Base-by-base conservation (phyloP, 306 rosid genomes). In the Lotus japonicus region DNA sequence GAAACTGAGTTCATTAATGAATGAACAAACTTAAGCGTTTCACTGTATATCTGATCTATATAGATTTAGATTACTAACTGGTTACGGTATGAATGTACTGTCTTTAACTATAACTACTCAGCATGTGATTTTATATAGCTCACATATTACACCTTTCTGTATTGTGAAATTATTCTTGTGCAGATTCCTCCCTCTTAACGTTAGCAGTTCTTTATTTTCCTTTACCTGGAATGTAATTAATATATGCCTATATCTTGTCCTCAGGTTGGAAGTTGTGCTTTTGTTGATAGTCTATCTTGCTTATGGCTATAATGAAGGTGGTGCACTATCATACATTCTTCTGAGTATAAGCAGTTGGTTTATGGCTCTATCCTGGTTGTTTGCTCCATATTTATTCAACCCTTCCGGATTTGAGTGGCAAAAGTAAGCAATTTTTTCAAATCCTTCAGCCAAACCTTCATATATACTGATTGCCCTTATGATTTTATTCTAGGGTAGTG, bases 331-430 rank as follows among this genome's bases (percentile, higher is more conserved):
- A 9, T 90, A 90, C 85, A 81, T 94, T 65, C 92, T 94, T 85
- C 81, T 94, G 41, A 77, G 88, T 16, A 11, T 94, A n/a, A 90
- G 95, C 87, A 94, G 92, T 78, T 94, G 99, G 99, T 88, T 84
- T 78, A 90, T 94, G 99, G 97, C 99, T 74, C 49, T 90, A 62
- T 94, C 99, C 51, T 94, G 99, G 99, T 92, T 94, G 66, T 94
- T 88, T 84, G 97, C 99, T 63, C 99, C 99, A 31, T 90, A 83
- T 75, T 70, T 94, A 71, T 94, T 94, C 88, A 94, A 94, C 79
- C 99, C 99, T 1, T 83, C 99, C 43, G 97, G 92, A 76, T 94
- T 94, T 82, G 99, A 94, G 82, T 94, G 99, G 99, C 97, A 90
- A 67, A 94, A 94, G 99, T 90, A 82, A 83, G 98, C 79, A 18